A percentile compares a stretch with the other conserved stretches of the same genome.
Evolutionary conservation across 2,329 filamentous ascomycete species (phyloP).

Genomic region (Clonostachys sp.): DNA sequence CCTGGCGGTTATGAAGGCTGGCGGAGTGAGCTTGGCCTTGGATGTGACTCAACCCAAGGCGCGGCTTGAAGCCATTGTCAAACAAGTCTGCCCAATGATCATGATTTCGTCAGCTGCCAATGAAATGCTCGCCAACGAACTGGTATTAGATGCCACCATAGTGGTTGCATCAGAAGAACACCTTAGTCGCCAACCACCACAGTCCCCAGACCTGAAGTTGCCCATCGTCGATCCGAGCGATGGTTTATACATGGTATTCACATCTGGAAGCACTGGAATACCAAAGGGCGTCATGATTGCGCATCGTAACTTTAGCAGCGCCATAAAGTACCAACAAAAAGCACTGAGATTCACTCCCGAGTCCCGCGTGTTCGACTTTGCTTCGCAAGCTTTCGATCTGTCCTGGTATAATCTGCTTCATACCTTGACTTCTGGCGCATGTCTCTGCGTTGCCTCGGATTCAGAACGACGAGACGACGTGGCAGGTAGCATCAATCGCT

Average conservation of each 20-base stretch:
- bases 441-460: conserved; percentile 8
- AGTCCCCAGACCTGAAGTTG: too few relatives aligned
- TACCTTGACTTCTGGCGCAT: conserved; percentile 5
- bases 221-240: too few relatives aligned
- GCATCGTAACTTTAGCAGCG: neutral
- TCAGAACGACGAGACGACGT: conserved; percentile 5
- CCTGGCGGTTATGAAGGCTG: conserved; percentile 11
- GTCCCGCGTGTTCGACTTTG: conserved; percentile 2
- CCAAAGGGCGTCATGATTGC: conserved; percentile 3
- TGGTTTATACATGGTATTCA: too few relatives aligned
- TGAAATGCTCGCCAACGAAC: too few relatives aligned
- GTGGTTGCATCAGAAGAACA: too few relatives aligned
- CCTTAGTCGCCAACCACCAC: too few relatives aligned
- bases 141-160: too few relatives aligned
- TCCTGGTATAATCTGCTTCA: conserved; percentile 2
- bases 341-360: neutral
- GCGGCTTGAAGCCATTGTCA: neutral
- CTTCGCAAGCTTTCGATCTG: conserved; percentile 7
- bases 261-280: too few relatives aligned
- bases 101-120: conserved; percentile 20
- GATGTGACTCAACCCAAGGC: conserved; percentile 5
- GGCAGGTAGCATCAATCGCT: conserved; percentile 4
- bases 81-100: conserved; percentile 15
- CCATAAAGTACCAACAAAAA: conserved; percentile 17
- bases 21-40: conserved; percentile 12